These are phyloP conservation scores for Chaetothyriales sp. DNA, from an alignment of 2,329 filamentous ascomycete species.

Conservation along the genomic window DNA sequence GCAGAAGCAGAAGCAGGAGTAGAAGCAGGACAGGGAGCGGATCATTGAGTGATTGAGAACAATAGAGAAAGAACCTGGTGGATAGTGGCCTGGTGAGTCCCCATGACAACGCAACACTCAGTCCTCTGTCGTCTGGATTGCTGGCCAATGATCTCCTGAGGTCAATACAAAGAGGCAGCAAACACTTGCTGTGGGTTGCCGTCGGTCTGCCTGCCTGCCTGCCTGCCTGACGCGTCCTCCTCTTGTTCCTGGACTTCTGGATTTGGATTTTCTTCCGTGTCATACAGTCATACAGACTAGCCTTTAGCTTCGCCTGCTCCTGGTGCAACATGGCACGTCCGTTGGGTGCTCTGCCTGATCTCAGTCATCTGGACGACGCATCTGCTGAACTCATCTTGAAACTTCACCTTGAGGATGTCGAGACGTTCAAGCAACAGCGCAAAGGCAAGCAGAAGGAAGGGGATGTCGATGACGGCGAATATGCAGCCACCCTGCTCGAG, in stretches of 20 bases:
- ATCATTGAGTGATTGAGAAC: constrained; percentile 11
- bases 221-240: no score
- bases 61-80: neutral
- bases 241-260: neutral
- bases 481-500: constrained; percentile 9
- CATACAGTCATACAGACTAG: neutral
- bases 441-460: constrained; percentile 10
- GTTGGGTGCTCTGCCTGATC: neutral
- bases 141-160: no score
- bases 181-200: neutral
- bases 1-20: constrained; percentile 5
- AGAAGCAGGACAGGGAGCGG: constrained; percentile 7
- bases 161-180: neutral
- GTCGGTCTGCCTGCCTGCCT: no score
- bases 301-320: neutral
- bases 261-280: neutral
- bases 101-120: no score
- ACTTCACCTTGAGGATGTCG: constrained; percentile 14
- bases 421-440: constrained; percentile 8
- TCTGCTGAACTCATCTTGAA: constrained; percentile 13
- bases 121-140: no score
- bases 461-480: constrained; percentile 3
- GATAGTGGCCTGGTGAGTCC: neutral
- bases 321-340: neutral
- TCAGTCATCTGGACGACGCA: constrained; percentile 1